These are phyloP conservation scores for Fusarium sterilihyphosum DNA, from an alignment of 2,329 filamentous ascomycete genomes.

Conservation along the genomic window DNA sequence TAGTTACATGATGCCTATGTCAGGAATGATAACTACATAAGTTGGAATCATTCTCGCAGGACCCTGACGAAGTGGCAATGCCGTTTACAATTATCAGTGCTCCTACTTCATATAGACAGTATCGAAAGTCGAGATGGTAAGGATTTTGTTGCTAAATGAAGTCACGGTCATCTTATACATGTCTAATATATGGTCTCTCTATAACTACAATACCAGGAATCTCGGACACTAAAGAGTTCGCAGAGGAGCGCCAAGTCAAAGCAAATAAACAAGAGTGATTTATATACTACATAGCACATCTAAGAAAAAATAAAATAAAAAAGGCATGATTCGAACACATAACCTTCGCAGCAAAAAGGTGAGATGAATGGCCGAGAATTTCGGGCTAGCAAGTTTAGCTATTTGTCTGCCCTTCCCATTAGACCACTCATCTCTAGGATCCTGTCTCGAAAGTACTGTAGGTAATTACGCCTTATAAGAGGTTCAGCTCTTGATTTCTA, in stretches of 20 bases:
- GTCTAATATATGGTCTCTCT: not conserved
- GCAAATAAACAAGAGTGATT: no score
- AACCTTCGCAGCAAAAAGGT: not conserved
- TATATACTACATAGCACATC: no score
- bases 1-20: not conserved
- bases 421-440: not conserved
- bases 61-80: not conserved
- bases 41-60: no score
- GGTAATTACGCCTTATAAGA: not conserved
- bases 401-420: not conserved
- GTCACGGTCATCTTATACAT: not conserved
- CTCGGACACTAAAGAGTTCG: not conserved
- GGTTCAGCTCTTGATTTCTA: not conserved
- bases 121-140: not conserved
- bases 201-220: not conserved
- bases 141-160: not conserved
- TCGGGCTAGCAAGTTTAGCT: not conserved
- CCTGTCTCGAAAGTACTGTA: not conserved
- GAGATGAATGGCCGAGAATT: not conserved
- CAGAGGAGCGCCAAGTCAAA: not conserved
- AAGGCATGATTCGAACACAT: not conserved
- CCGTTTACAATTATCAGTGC: not conserved
- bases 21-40: not conserved
- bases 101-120: fast-evolving
- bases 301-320: not conserved